Evolutionary conservation across 352 stramenopile species (phyloP).

Genomic region (Albugo candida): DNA sequence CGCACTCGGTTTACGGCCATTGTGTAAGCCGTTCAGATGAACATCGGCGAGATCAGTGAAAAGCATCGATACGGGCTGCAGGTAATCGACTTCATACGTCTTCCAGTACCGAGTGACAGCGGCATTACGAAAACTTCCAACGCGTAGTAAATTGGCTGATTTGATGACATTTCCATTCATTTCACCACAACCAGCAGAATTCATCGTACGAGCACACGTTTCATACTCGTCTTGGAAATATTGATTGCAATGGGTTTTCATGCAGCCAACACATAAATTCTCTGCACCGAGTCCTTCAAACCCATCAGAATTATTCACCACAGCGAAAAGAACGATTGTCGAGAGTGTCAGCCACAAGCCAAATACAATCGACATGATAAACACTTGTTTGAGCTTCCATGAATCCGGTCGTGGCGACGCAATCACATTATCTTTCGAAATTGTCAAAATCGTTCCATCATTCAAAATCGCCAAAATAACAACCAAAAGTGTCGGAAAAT

Average conservation of each 20-base stretch:
- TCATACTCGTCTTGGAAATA: conserved; percentile 36
- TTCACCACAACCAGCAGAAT: conserved; percentile 37
- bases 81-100: conserved; percentile 27
- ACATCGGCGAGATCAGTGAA: conserved; percentile 36
- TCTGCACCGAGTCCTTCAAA: conserved; percentile 30
- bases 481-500: conserved; percentile 73
- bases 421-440: conserved; percentile 58
- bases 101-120: conserved; percentile 22
- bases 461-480: conserved; percentile 84
- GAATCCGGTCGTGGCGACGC: conserved; percentile 37
- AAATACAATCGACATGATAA: conserved; percentile 44
- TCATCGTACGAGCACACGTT: conserved; percentile 20
- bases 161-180: conserved; percentile 30
- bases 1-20: conserved; percentile 18
- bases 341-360: conserved; percentile 44
- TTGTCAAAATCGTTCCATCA: conserved; percentile 72
- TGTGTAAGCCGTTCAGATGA: conserved; percentile 26
- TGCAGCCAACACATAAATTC: conserved; percentile 39
- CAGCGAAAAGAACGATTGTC: conserved; percentile 35
- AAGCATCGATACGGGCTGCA: conserved; percentile 13
- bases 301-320: conserved; percentile 35
- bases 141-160: conserved; percentile 3
- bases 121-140: background rate
- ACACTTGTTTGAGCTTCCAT: conserved; percentile 53
- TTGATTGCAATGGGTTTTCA: conserved; percentile 30